These are phyloP conservation scores for Celoporthe dispersa DNA, from an alignment of 2,329 filamentous ascomycete species.

Conservation along the genomic window DNA sequence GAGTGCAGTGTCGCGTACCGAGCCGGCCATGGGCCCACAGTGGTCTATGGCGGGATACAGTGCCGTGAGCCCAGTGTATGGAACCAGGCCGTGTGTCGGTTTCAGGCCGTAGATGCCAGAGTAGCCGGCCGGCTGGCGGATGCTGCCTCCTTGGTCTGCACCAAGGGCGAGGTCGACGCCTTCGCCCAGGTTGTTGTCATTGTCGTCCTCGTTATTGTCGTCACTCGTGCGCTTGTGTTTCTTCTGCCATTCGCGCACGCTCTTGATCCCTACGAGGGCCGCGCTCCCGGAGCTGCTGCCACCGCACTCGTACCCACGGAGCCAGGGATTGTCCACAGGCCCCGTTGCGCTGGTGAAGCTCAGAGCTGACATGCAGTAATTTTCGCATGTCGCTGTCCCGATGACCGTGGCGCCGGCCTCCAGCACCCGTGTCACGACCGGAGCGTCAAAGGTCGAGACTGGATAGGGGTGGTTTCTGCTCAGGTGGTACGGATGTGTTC, in stretches of 20 bases:
- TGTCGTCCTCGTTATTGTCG: conserved; percentile 15
- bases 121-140: conserved; percentile 45
- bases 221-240: conserved; percentile 5
- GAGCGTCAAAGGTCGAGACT: conserved; percentile 29
- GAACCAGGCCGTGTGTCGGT: conserved; percentile 52
- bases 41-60: conserved; percentile 49
- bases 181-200: conserved; percentile 32
- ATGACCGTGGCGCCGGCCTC: conserved; percentile 29
- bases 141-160: conserved; percentile 45
- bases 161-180: conserved; percentile 43
- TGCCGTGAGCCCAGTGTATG: conserved; percentile 52
- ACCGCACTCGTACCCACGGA: conserved; percentile 29
- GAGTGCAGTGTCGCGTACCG: conserved; percentile 46
- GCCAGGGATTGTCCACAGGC: conserved; percentile 32
- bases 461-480: conserved; percentile 27
- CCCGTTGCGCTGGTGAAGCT: conserved; percentile 32
- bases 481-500: conserved; percentile 29
- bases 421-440: conserved; percentile 29
- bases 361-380: conserved; percentile 31
- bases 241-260: conserved; percentile 23
- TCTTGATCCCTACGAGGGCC: conserved; percentile 36
- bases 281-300: conserved; percentile 42
- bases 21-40: conserved; percentile 49
- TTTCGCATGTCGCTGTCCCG: conserved; percentile 33
- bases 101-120: conserved; percentile 50